Base-by-base conservation (phyloP, 2,329 filamentous ascomycete genomes). In the Dactylellina cionopaga region DNA sequence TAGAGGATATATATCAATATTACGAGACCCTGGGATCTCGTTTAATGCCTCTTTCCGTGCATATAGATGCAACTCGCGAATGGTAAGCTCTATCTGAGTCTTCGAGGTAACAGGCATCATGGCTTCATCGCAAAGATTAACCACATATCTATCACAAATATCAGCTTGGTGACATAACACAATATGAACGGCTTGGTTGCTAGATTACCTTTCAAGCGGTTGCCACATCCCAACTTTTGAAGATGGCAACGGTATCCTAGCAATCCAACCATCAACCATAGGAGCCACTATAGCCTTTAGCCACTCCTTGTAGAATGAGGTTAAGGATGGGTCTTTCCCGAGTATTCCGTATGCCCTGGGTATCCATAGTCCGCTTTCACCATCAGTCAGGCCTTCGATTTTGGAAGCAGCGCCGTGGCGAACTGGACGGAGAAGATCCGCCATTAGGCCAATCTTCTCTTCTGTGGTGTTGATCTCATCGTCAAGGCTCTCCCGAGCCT, bases 301-400 rank as follows among this genome's bases (percentile, higher is more conserved):
- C 95, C 95, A 99, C 80, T 99, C 95, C 80, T 98, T 98, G 93
- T 94, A 99, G 81, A 99, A 98, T 29, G 88, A 87, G 75, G 93
- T 92, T 81, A 96, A 86, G 71, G 88, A 89, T 10, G 85, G 85
- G 79, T 99, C 95, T 74, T 91, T 87, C 31, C 95, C 95, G 74
- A 99, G 84, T 74, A 99, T 89, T 68, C 95, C 95, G 79, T 96
- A 99, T 0, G 94, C 92, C 75, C 95, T 87, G 15, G 95, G 95
- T 54, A 92, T 92, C 95, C 95, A 99, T 71, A 98, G 88, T 1
- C 94, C 95, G 58, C 92, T 97, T 79, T 98, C 95, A 43, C 94
- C 93, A 75, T 96, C 92, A 0, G 94, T 98, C 74, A 99, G 84
- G 17, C 95, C 95, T 79, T 99, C 95, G 73, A 99, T 99, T 82